phyloP scores from a whole-genome alignment of 345 rosid species.

The Orychophragmus violaceus region DNA sequence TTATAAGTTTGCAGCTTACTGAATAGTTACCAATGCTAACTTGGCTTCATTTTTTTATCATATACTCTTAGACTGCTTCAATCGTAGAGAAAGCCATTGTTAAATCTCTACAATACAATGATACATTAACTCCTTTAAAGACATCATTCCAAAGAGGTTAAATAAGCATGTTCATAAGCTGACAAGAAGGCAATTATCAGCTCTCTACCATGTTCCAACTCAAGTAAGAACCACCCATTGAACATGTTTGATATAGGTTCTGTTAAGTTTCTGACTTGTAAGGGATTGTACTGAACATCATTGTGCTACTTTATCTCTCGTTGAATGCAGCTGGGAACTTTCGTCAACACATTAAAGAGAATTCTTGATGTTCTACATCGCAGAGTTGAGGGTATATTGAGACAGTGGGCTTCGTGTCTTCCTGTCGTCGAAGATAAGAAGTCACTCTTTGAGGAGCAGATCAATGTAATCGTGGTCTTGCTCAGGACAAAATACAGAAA shows the following conservation, averaged over 20 bases:
- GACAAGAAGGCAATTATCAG: constrained; percentile 74
- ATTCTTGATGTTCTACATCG: constrained; percentile 79
- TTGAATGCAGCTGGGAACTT: constrained; percentile 64
- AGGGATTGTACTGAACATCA: neutral
- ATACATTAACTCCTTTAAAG: constrained; percentile 80
- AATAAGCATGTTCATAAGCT: constrained; percentile 95
- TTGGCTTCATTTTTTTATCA: constrained; percentile 1
- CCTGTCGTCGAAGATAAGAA: constrained; percentile 71
- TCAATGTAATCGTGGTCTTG: constrained; percentile 81
- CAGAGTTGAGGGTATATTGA: constrained; percentile 72
- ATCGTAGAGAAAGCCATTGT: constrained; percentile 76
- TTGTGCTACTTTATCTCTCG: neutral
- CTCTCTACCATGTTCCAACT: constrained; percentile 66
- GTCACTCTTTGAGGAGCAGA: constrained; percentile 75
- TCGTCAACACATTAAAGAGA: constrained; percentile 86
- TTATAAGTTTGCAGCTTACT: neutral
- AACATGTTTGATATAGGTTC: neutral
- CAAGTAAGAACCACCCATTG: constrained; percentile 46
- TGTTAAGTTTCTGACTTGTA: neutral
- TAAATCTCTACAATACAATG: constrained; percentile 81
- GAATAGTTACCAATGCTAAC: constrained; percentile 10
- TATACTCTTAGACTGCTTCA: constrained; percentile 55
- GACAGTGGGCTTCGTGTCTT: constrained; percentile 84
- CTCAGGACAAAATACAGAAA: constrained; percentile 91
- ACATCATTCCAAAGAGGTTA: constrained; percentile 76